Percentiles rank a stretch among this genome's conserved stretches.
Conservation (phyloP, 371 early-diverging fungal species). For the Catenaria anguillulae region DNA sequence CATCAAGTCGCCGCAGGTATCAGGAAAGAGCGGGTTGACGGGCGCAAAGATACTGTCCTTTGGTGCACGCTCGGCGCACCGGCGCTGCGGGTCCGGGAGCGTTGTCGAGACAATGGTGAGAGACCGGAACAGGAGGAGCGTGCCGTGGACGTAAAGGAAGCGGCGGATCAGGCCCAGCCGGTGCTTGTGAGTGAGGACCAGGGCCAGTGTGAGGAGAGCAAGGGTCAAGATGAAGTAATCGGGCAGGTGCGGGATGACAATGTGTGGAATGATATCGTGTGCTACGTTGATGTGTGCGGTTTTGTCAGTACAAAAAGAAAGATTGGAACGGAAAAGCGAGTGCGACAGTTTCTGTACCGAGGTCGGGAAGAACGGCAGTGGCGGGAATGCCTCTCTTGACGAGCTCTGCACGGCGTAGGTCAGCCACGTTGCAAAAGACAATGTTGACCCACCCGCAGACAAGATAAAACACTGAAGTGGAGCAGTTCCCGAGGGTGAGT, state of each 20-base stretch:
- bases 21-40: neutral
- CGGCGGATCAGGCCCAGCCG: constrained; percentile 2
- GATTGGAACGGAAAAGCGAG: constrained; percentile 1
- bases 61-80: neutral
- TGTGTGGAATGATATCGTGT: neutral
- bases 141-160: constrained; percentile 3
- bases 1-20: neutral
- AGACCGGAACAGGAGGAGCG: constrained; percentile 1
- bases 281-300: too few species aligned
- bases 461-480: neutral
- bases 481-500: neutral
- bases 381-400: neutral
- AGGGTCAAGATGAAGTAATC: constrained; percentile 1
- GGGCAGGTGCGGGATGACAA: neutral
- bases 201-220: neutral
- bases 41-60: neutral
- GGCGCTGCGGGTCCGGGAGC: constrained; percentile 1
- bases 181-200: neutral
- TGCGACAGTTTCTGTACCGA: too few species aligned
- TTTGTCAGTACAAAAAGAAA: neutral
- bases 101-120: neutral
- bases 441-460: constrained; percentile 2
- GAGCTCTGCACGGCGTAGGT: constrained; percentile 3
- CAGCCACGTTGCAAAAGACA: constrained; percentile 5
- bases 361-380: neutral